These are phyloP conservation scores for Cyanodermella asteris DNA, from an alignment of 2,329 filamentous ascomycete species.

Conservation along the genomic window DNA sequence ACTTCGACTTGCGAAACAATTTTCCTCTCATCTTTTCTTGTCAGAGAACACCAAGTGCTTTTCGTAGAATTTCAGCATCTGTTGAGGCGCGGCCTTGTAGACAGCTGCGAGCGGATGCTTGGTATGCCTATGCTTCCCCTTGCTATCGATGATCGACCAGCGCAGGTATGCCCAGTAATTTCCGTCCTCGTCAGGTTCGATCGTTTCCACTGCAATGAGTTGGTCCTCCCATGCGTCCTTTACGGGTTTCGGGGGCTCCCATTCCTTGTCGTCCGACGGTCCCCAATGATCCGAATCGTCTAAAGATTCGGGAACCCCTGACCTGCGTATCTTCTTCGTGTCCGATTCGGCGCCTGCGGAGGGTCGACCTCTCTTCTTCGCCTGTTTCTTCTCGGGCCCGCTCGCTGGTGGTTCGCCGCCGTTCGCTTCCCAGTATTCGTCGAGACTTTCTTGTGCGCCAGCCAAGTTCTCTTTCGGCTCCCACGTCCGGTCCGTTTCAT, in stretches of 20 bases:
- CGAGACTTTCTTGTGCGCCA: slow-evolving; percentile 17
- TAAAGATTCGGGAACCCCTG: slow-evolving; percentile 5
- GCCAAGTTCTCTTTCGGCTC: slow-evolving; percentile 23
- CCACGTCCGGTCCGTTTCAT: slow-evolving; percentile 20
- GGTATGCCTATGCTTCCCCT: slow-evolving; percentile 5
- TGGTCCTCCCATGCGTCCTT: slow-evolving; percentile 18
- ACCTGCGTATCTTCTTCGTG: slow-evolving; percentile 6
- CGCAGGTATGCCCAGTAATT: slow-evolving; percentile 18
- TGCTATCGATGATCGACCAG: slow-evolving; percentile 14
- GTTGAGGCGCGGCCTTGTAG: slow-evolving; percentile 2
- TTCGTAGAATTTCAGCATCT: slow-evolving; percentile 29
- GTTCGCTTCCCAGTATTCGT: slow-evolving; percentile 19
- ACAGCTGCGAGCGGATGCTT: neutral
- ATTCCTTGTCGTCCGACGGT: too few relatives aligned
- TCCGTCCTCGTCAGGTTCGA: slow-evolving; percentile 16
- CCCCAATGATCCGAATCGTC: slow-evolving; percentile 10
- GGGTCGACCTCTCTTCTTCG: slow-evolving; percentile 8
- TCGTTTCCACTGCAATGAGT: slow-evolving; percentile 22
- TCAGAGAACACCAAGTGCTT: slow-evolving; percentile 16
- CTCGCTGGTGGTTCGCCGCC: slow-evolving; percentile 13
- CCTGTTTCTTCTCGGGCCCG: neutral
- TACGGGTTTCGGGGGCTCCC: slow-evolving; percentile 18
- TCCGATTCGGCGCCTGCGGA: slow-evolving; percentile 2
- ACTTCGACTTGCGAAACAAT: too few relatives aligned
- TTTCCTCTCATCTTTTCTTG: too few relatives aligned